Evolutionary conservation across 75 land plant genomes (phyloP).

Genomic region (Pinus tabuliformis): DNA sequence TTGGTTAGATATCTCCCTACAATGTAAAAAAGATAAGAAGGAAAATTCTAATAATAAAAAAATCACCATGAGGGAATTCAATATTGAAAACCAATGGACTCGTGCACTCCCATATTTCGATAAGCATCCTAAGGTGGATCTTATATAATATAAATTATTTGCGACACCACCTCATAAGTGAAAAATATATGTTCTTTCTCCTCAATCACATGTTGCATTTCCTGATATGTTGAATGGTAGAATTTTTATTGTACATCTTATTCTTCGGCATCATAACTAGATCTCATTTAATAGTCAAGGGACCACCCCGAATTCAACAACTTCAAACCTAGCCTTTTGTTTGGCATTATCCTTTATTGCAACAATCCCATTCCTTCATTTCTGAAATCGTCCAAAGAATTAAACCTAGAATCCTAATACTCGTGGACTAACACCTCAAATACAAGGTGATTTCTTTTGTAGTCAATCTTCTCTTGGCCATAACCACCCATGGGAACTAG

Average conservation of each 20-base stretch:
- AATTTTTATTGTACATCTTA: conserved; percentile 38
- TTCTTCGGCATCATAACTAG: conserved; percentile 21
- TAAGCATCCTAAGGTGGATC: conserved; percentile 88
- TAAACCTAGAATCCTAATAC: conserved; percentile 48
- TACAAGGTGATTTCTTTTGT: conserved; percentile 59
- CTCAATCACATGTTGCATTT: conserved; percentile 33
- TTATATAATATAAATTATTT: conserved; percentile 67
- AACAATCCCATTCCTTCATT: conserved; percentile 48
- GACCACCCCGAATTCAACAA: conserved; percentile 80
- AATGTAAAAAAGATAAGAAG: conserved; percentile 78
- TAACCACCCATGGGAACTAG: conserved; percentile 68
- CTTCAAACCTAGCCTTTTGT: conserved; percentile 44
- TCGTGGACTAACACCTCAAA: conserved; percentile 63
- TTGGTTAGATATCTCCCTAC: conserved; percentile 76
- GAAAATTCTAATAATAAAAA: conserved; percentile 82
- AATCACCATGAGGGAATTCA: conserved; percentile 86
- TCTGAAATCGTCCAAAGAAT: conserved; percentile 53
- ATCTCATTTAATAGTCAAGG: conserved; percentile 59
- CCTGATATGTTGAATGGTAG: conserved; percentile 12
- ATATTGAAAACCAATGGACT: conserved; percentile 89
- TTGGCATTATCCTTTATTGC: conserved; percentile 29
- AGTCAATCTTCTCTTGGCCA: conserved; percentile 32
- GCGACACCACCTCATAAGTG: conserved; percentile 70
- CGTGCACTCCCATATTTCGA: conserved; percentile 84
- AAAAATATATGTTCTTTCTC: conserved; percentile 46